These are phyloP conservation scores for Leishmania tropica DNA, from an alignment of 208 protist genomes.

Conservation along the genomic window DNA sequence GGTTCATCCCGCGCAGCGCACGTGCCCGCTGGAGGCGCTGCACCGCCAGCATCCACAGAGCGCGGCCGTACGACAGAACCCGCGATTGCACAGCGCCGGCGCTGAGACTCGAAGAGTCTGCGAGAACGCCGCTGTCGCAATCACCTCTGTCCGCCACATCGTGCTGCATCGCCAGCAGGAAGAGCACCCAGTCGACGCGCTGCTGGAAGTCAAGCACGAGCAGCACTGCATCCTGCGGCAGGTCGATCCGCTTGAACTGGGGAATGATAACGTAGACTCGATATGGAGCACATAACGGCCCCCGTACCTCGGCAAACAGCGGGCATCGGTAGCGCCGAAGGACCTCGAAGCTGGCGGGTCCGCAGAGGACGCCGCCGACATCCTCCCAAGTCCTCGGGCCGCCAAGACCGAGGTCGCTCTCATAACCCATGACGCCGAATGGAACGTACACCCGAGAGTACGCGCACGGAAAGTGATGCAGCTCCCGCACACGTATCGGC, in stretches of 20 bases:
- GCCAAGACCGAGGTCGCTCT: constrained; percentile 35
- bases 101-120: background rate
- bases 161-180: constrained; percentile 41
- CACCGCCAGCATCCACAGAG: constrained; percentile 77
- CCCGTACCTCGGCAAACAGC: constrained; percentile 43
- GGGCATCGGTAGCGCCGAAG: constrained; percentile 59
- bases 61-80: constrained; percentile 61
- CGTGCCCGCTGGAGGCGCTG: constrained; percentile 44
- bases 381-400: constrained; percentile 46
- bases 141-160: background rate
- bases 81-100: background rate
- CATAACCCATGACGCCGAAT: constrained; percentile 45
- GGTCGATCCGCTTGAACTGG: constrained; percentile 31
- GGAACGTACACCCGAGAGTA: constrained; percentile 48
- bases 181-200: constrained; percentile 53
- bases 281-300: constrained; percentile 32
- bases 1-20: constrained; percentile 37
- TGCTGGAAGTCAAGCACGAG: constrained; percentile 71
- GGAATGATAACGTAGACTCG: constrained; percentile 57
- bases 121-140: background rate
- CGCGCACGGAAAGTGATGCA: constrained; percentile 59
- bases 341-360: constrained; percentile 48
- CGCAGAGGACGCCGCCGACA: constrained; percentile 55
- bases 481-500: constrained; percentile 39
- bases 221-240: constrained; percentile 41